phyloP scores from a whole-genome alignment of 2,329 filamentous ascomycete genomes.

The Magnaporthales sp. region DNA sequence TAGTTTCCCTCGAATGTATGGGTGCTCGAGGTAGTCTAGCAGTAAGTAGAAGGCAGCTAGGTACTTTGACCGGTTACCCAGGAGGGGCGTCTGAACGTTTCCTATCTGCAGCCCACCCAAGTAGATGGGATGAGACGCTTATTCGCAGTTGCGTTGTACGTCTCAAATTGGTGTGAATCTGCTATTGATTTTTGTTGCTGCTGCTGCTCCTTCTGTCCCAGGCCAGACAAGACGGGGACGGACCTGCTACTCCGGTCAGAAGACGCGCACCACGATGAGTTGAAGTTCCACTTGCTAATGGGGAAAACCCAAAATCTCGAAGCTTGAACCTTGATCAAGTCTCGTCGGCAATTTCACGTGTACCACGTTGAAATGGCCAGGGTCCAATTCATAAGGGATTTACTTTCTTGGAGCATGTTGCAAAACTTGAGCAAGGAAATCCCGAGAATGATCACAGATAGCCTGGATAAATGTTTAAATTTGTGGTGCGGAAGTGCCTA shows the following conservation, averaged over 20 bases:
- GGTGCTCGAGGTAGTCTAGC: background rate
- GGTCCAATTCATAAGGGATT: background rate
- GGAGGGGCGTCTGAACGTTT: background rate
- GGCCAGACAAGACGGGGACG: background rate
- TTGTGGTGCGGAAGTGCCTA: background rate
- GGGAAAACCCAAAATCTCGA: background rate
- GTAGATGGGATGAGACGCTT: background rate
- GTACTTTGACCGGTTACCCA: background rate
- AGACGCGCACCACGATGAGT: background rate
- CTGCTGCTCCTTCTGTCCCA: background rate
- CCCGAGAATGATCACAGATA: background rate
- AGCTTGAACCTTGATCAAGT: background rate
- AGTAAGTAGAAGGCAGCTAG: background rate
- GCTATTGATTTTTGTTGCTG: background rate
- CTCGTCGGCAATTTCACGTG: background rate
- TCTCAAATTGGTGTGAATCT: background rate
- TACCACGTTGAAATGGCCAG: background rate
- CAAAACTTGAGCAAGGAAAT: background rate
- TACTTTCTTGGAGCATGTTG: background rate
- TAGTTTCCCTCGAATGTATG: background rate
- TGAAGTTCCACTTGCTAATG: background rate
- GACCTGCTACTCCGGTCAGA: background rate
- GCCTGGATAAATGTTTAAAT: background rate
- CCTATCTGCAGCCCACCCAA: background rate
- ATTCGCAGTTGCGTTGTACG: background rate